Evolutionary conservation across 495 filamentous ascomycete genomes (phyloP).

Genomic region (Aspergillus avenaceus): DNA sequence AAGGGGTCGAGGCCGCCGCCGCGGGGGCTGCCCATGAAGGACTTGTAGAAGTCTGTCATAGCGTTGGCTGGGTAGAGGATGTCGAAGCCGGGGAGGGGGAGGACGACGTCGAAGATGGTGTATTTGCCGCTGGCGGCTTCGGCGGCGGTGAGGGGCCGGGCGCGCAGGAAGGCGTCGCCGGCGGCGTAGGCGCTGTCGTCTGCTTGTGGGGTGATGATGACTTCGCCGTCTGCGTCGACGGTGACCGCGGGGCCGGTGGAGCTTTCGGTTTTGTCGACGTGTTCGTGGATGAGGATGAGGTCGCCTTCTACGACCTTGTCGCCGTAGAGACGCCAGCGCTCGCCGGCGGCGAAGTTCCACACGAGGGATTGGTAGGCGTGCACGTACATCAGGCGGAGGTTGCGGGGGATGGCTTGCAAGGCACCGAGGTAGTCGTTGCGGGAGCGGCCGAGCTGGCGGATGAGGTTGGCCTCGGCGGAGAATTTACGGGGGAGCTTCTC

Average conservation of each 20-base stretch:
- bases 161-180: slow-evolving; percentile 64
- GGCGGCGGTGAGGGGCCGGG: slow-evolving; percentile 66
- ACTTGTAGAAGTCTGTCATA: slow-evolving; percentile 73
- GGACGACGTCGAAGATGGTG: slow-evolving; percentile 83
- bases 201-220: slow-evolving; percentile 55
- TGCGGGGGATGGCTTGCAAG: slow-evolving; percentile 67
- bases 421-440: slow-evolving; percentile 72
- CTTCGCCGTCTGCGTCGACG: slow-evolving; percentile 67
- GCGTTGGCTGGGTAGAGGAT: slow-evolving; percentile 79
- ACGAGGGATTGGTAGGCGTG: slow-evolving; percentile 94
- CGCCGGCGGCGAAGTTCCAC: slow-evolving; percentile 81
- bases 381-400: slow-evolving; percentile 86
- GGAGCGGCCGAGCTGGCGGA: slow-evolving; percentile 60
- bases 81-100: slow-evolving; percentile 90
- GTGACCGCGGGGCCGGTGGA: slow-evolving; percentile 13
- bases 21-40: slow-evolving; percentile 74
- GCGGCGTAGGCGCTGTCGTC: slow-evolving; percentile 51
- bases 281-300: slow-evolving; percentile 66
- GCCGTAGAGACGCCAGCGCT: slow-evolving; percentile 72
- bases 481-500: slow-evolving; percentile 74
- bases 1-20: slow-evolving; percentile 77
- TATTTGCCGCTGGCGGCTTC: slow-evolving; percentile 79
- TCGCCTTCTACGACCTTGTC: slow-evolving; percentile 76
- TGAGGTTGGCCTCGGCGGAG: slow-evolving; percentile 70
- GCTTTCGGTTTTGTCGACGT: slow-evolving; percentile 38